Conservation (phyloP, 2,329 filamentous ascomycete species). For the Colletotrichum musae region DNA sequence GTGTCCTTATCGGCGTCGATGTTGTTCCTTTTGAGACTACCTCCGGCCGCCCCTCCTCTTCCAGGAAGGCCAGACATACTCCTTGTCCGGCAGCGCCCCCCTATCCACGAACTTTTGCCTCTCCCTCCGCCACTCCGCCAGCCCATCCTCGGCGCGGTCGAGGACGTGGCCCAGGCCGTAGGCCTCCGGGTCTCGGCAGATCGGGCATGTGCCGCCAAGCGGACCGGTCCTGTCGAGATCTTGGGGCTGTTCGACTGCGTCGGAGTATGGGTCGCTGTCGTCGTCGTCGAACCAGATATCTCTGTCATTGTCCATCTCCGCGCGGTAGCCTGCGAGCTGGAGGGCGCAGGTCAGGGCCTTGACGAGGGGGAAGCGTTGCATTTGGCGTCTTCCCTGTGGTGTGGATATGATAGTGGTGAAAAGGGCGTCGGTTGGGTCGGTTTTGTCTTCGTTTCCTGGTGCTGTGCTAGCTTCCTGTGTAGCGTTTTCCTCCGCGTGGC, state of each 20-base stretch:
- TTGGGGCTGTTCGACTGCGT: slow-evolving; percentile 14
- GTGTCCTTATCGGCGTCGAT: too few species aligned
- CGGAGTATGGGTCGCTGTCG: slow-evolving; percentile 37
- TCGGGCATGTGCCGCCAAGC: neutral
- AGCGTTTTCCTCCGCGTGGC: too few species aligned
- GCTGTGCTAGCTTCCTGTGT: too few species aligned
- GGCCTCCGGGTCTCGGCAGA: neutral
- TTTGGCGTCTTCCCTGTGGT: neutral
- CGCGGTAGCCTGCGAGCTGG: slow-evolving; percentile 32
- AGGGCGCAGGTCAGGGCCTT: slow-evolving; percentile 31
- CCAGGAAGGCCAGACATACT: neutral
- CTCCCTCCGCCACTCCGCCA: neutral
- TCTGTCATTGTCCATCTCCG: slow-evolving; percentile 35
- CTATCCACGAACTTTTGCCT: neutral
- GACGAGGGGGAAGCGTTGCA: slow-evolving; percentile 9
- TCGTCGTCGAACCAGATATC: slow-evolving; percentile 42
- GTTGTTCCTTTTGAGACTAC: too few species aligned
- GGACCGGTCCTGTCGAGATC: neutral
- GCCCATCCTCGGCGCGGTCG: neutral
- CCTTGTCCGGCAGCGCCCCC: neutral
- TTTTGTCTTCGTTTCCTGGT: too few species aligned
- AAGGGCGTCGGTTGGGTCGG: neutral
- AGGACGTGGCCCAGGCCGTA: neutral
- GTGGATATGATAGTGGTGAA: neutral
- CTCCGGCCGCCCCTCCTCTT: neutral